Evolutionary conservation across 1,139 yeast genomes (phyloP).

Genomic region (Hyphopichia wangnamkhiaoensis): DNA sequence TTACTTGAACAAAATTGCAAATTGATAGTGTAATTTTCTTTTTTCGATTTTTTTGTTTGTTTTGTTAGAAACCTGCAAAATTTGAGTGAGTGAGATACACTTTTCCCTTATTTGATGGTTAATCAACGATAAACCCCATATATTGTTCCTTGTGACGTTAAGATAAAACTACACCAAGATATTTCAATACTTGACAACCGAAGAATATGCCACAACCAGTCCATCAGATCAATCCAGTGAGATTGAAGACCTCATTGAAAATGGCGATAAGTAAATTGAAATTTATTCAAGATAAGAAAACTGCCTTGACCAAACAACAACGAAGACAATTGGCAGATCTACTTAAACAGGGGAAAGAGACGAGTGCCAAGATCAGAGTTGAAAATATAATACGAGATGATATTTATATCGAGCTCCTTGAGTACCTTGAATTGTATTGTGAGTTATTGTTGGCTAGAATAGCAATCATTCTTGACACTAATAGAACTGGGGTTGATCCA

Average conservation of each 20-base stretch:
- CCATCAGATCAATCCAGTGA: slow-evolving; percentile 36
- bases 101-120: too few species aligned
- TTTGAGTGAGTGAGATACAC: too few species aligned
- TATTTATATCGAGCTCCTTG: slow-evolving; percentile 77
- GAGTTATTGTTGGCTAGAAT: slow-evolving; percentile 80
- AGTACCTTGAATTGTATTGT: slow-evolving; percentile 78
- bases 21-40: too few species aligned
- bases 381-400: slow-evolving; percentile 88
- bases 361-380: slow-evolving; percentile 81
- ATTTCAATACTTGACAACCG: not conserved
- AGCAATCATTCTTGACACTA: slow-evolving; percentile 49
- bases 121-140: too few species aligned
- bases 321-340: slow-evolving; percentile 77
- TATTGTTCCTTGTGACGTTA: too few species aligned
- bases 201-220: slow-evolving; percentile 16
- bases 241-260: slow-evolving; percentile 70
- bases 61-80: too few species aligned
- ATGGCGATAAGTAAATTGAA: slow-evolving; percentile 82
- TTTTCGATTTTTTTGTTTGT: too few species aligned
- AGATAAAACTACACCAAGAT: too few species aligned
- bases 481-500: slow-evolving; percentile 50
- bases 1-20: too few species aligned
- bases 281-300: slow-evolving; percentile 78
- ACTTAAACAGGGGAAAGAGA: slow-evolving; percentile 69
- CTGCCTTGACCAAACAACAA: slow-evolving; percentile 80